These are phyloP conservation scores for Herpetomonas tarakana DNA, from an alignment of 208 protist species.

Conservation along the genomic window DNA sequence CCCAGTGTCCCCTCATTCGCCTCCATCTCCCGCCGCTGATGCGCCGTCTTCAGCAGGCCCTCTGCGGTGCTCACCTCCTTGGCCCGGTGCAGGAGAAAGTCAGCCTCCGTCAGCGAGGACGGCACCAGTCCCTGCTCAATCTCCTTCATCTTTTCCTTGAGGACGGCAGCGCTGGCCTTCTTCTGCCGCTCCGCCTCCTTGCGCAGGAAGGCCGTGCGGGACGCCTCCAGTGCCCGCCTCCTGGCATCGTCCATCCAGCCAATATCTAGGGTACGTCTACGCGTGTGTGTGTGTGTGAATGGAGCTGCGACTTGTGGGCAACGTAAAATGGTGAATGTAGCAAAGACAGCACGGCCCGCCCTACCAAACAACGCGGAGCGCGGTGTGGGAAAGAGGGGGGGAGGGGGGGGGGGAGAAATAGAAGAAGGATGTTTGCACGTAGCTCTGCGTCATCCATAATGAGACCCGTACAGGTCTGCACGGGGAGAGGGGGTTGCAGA, in stretches of 20 bases:
- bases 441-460: no score
- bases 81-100: constrained; percentile 62
- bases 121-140: constrained; percentile 77
- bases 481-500: no score
- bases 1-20: constrained; percentile 19
- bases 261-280: not conserved
- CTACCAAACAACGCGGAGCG: no score
- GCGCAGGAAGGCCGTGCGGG: constrained; percentile 66
- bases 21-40: constrained; percentile 42
- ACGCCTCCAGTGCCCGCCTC: constrained; percentile 60
- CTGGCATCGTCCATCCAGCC: constrained; percentile 22
- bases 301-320: not conserved
- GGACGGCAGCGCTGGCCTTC: constrained; percentile 53
- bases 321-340: not conserved
- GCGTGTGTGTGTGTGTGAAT: constrained; percentile 6
- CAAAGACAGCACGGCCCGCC: no score
- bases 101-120: constrained; percentile 48
- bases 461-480: no score
- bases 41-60: constrained; percentile 57
- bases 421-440: no score
- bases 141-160: constrained; percentile 73
- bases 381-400: not conserved
- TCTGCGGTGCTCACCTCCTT: constrained; percentile 59
- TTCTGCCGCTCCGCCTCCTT: constrained; percentile 54
- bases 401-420: not conserved